phyloP scores from a whole-genome alignment of 148 eudicot species.

The Nepenthes gracilis region DNA sequence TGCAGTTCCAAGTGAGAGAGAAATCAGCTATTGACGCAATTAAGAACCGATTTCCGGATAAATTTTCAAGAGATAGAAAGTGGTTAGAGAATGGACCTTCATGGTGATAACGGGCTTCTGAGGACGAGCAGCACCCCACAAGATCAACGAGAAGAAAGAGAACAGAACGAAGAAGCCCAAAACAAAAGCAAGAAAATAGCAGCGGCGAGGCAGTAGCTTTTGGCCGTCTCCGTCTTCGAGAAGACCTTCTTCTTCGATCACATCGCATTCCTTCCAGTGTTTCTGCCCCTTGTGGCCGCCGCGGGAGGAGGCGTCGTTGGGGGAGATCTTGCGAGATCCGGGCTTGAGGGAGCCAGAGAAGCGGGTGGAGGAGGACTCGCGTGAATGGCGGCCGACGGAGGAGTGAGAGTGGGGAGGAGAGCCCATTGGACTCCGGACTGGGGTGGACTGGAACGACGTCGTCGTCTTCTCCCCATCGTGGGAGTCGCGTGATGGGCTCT shows the following conservation, averaged over 20 bases:
- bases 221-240: conserved; percentile 35
- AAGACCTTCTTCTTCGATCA: conserved; percentile 60
- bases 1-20: background rate
- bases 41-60: background rate
- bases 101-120: conserved; percentile 62
- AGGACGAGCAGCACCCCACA: conserved; percentile 71
- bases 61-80: background rate
- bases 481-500: conserved; percentile 73
- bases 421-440: conserved; percentile 52
- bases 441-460: conserved; percentile 73
- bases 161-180: conserved; percentile 53
- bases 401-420: conserved; percentile 81
- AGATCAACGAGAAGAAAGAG: conserved; percentile 42
- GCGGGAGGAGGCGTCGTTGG: conserved; percentile 28
- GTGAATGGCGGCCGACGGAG: conserved; percentile 73
- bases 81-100: conserved; percentile 25
- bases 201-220: conserved; percentile 31
- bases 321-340: conserved; percentile 49
- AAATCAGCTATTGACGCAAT: background rate
- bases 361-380: conserved; percentile 69
- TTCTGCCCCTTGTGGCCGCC: conserved; percentile 16
- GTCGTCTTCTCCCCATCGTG: conserved; percentile 77
- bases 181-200: conserved; percentile 44
- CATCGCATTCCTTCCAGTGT: conserved; percentile 41
- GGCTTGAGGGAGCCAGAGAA: conserved; percentile 75